Base-by-base conservation (phyloP, 2,329 filamentous ascomycete species). In the Claviceps africana region DNA sequence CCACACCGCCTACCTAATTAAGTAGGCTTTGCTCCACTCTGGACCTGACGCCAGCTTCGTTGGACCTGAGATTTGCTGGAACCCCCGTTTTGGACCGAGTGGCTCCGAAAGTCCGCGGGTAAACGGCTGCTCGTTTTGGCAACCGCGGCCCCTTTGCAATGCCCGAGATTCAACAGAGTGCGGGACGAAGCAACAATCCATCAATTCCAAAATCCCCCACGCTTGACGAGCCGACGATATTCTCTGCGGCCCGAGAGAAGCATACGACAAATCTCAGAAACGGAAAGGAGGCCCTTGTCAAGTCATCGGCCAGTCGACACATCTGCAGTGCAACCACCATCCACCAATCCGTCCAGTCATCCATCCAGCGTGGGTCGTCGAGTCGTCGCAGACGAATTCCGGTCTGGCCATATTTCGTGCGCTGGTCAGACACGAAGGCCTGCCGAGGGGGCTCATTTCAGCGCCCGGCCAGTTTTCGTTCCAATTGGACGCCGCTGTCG, bases 111-210 rank as follows among this genome's bases (percentile, higher is more conserved):
- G 45, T 13, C 28, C 28, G 30, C 30, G n/a, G n/a, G 15, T 47
- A 8, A 9, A n/a, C 10, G 15, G 13, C 33, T 19, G 15, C n/a
- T n/a, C n/a, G 21, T 25, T 33, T 33, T 28, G 17, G 39, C 40
- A 50, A 50, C 48, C 30, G 39, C 48, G 48, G 30, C 48, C 48
- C 48, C 48, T 45, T 50, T 44, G n/a, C 48, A 35, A 11, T 17
- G 10, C 8, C 37, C 10, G 19, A 25, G 40, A 33, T 35, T 25
- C 48, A 43, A 33, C n/a, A 4, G 19, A 10, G 13, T 19, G 47
- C 22, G 35, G 4, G 30, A 48, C 31, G 19, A 22, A 47, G 9
- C 46, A 15, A 2, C 28, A 21, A 25, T 9, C 9, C 21, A 47
- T 31, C 35, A 40, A 30, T 25, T 10, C 25, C 44, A 17, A 25